Percentiles rank a stretch among this genome's conserved stretches.
phyloP scores from a whole-genome alignment of 2,329 filamentous ascomycete species.

The Teratosphaeria epicoccoides region DNA sequence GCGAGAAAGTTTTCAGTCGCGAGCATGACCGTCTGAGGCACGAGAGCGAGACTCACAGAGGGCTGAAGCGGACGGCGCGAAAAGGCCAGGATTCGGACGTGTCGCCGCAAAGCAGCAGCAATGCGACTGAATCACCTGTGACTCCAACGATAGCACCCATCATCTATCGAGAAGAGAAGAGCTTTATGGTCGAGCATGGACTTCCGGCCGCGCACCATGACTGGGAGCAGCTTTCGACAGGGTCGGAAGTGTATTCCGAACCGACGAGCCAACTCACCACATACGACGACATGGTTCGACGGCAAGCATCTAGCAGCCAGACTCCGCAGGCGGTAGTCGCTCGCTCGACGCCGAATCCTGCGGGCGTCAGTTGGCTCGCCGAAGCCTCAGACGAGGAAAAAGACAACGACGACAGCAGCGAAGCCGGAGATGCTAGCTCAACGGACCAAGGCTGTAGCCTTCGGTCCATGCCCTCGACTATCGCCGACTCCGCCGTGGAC shows the following conservation, averaged over 20 bases:
- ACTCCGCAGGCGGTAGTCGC: neutral
- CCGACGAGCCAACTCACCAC: neutral
- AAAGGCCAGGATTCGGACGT: neutral
- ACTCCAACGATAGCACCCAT: neutral
- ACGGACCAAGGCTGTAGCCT: slow-evolving; percentile 1
- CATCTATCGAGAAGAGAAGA: neutral
- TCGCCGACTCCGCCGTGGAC: slow-evolving; percentile 7
- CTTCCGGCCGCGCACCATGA: neutral
- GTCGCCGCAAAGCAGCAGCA: neutral
- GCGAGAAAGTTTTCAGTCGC: slow-evolving; percentile 16
- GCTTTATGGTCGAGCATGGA: slow-evolving; percentile 1
- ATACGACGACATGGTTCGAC: neutral
- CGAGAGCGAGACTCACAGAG: slow-evolving; percentile 16
- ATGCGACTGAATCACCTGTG: neutral
- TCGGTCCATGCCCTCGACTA: neutral
- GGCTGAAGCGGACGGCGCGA: slow-evolving; percentile 3
- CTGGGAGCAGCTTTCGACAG: slow-evolving; percentile 1
- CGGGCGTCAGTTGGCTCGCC: slow-evolving; percentile 4
- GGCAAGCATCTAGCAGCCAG: neutral
- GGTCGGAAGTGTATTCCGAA: neutral
- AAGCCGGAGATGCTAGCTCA: neutral
- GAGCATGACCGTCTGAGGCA: slow-evolving; percentile 19
- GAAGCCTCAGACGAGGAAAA: slow-evolving; percentile 1
- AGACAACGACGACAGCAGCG: neutral
- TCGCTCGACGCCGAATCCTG: neutral